Conservation (phyloP, 2,329 filamentous ascomycete species). For the Aspergillus neotritici region DNA sequence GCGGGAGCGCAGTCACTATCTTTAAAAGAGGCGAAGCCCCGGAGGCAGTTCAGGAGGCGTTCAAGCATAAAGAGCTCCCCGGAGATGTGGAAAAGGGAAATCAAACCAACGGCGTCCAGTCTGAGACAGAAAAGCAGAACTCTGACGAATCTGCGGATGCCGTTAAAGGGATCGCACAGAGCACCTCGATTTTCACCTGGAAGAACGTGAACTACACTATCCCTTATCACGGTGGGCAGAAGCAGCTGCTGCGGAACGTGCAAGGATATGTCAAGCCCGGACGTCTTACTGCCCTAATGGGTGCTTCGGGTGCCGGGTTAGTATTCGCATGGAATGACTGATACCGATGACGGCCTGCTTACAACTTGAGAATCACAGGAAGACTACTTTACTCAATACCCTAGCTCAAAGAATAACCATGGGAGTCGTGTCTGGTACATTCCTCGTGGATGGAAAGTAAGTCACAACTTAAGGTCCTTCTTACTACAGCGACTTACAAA, state of each 20-base stretch:
- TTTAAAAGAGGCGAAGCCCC: conserved; percentile 65
- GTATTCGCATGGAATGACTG: conserved; percentile 2
- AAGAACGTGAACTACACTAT: conserved; percentile 72
- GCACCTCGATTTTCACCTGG: conserved; percentile 75
- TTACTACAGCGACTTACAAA: conserved; percentile 7
- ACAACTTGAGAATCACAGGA: conserved; percentile 24
- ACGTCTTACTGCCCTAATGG: conserved; percentile 73
- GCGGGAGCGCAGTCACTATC: conserved; percentile 73
- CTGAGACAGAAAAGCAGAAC: conserved; percentile 15
- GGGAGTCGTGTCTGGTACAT: conserved; percentile 40
- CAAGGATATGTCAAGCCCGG: conserved; percentile 72
- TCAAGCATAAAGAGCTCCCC: conserved; percentile 43
- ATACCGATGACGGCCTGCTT: no score
- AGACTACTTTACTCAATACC: conserved; percentile 45
- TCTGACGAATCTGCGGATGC: conserved; percentile 20
- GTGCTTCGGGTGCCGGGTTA: conserved; percentile 58
- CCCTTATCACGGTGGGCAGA: conserved; percentile 39
- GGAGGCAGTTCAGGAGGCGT: conserved; percentile 51
- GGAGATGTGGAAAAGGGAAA: conserved; percentile 49
- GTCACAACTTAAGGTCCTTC: conserved; percentile 1
- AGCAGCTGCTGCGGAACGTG: conserved; percentile 53
- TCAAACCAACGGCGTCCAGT: conserved; percentile 15
- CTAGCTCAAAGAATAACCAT: conserved; percentile 43
- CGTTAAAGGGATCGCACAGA: conserved; percentile 53
- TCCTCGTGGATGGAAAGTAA: conserved; percentile 43